Evolutionary conservation across 768 basidiomycete genomes (phyloP).

Genomic region (Astraeus odoratus): DNA sequence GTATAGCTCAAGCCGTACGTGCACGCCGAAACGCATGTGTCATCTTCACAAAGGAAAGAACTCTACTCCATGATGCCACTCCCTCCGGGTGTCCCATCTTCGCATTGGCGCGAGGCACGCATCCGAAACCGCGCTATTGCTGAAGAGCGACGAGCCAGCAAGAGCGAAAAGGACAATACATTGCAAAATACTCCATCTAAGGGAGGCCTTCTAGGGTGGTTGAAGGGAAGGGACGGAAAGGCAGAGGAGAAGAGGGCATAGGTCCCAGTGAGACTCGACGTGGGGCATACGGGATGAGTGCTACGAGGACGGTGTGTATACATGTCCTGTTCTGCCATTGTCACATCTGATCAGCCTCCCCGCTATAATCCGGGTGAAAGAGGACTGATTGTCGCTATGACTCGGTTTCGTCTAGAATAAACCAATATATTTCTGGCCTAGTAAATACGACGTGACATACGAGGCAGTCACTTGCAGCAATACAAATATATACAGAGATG

Average conservation of each 20-base stretch:
- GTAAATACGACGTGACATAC: not conserved
- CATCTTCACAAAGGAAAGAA: constrained; percentile 18
- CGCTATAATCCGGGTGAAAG: too few relatives aligned
- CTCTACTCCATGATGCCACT: constrained; percentile 21
- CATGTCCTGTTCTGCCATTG: too few relatives aligned
- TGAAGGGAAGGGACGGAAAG: not conserved
- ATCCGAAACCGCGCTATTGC: not conserved
- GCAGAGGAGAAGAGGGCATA: not conserved
- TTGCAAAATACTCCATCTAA: not conserved
- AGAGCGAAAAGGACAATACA: not conserved
- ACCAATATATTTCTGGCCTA: too few relatives aligned
- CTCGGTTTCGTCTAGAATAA: too few relatives aligned
- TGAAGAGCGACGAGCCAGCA: not conserved
- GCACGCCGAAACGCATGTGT: constrained; percentile 17
- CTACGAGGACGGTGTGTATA: too few relatives aligned
- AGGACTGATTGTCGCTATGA: too few relatives aligned
- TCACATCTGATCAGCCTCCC: too few relatives aligned
- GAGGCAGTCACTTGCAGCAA: not conserved
- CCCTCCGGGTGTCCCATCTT: constrained; percentile 10
- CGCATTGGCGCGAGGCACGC: not conserved
- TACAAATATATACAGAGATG: not conserved
- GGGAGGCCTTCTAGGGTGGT: not conserved
- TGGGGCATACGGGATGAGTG: too few relatives aligned
- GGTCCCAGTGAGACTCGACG: too few relatives aligned
- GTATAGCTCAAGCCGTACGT: constrained; percentile 24